phyloP scores from a whole-genome alignment of 2,329 filamentous ascomycete species.

The Colletotrichum eremochloae region DNA sequence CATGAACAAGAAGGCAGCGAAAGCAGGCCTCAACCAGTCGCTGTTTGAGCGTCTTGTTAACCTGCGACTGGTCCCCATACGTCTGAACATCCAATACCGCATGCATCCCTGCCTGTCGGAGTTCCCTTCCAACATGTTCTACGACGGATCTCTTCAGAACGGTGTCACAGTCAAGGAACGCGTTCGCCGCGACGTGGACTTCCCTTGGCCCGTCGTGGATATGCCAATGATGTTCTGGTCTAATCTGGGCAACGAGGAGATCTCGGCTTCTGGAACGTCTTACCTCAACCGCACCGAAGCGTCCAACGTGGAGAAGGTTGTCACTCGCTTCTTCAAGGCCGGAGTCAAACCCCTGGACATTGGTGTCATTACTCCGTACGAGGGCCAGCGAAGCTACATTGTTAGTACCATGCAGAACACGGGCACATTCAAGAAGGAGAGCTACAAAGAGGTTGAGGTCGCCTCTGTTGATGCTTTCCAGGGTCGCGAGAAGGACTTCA shows the following conservation, averaged over 20 bases:
- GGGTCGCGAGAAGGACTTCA: slow-evolving; percentile 98
- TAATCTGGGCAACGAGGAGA: slow-evolving; percentile 97
- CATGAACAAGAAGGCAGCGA: slow-evolving; percentile 99
- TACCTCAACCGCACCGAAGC: slow-evolving; percentile 98
- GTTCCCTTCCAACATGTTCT: slow-evolving; percentile 99
- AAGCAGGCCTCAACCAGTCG: slow-evolving; percentile 97
- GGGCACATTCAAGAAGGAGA: slow-evolving; percentile 97
- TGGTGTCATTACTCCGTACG: slow-evolving; percentile 98
- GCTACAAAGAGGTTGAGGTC: slow-evolving; percentile 98
- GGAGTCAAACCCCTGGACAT: slow-evolving; percentile 95
- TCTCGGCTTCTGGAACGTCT: slow-evolving; percentile 96
- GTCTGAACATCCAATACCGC: slow-evolving; percentile 96
- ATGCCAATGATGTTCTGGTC: slow-evolving; percentile 99
- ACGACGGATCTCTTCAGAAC: slow-evolving; percentile 96
- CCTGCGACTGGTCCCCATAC: slow-evolving; percentile 89
- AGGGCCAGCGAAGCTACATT: slow-evolving; percentile 97
- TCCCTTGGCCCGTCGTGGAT: slow-evolving; percentile 95
- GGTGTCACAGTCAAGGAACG: slow-evolving; percentile 92
- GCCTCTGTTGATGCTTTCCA: slow-evolving; percentile 99
- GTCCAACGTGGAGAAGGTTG: slow-evolving; percentile 97
- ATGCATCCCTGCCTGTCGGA: slow-evolving; percentile 99
- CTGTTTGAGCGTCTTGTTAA: slow-evolving; percentile 96
- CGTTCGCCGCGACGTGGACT: slow-evolving; percentile 93
- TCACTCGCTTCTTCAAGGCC: slow-evolving; percentile 98
- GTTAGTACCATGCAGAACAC: slow-evolving; percentile 99